Conservation (phyloP, 2,329 filamentous ascomycete species). For the Mycosphaerella sp. region DNA sequence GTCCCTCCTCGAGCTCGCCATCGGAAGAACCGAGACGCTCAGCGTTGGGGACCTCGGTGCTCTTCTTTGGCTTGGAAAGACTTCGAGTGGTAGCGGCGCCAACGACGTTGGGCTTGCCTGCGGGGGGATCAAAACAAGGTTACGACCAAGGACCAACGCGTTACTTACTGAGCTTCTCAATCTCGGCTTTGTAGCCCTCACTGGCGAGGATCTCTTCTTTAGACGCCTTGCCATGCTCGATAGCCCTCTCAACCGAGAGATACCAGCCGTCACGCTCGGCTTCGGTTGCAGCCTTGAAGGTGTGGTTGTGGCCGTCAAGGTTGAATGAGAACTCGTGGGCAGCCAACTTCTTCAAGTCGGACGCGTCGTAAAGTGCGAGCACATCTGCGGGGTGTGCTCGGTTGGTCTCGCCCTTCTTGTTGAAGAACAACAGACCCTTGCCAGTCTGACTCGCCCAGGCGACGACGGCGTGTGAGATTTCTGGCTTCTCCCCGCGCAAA, state of each 20-base stretch:
- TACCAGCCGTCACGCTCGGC: conserved; percentile 92
- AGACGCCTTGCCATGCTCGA: conserved; percentile 76
- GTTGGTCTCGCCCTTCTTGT: conserved; percentile 67
- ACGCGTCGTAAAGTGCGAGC: conserved; percentile 55
- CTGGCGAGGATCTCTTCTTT: conserved; percentile 66
- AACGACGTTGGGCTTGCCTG: conserved; percentile 33
- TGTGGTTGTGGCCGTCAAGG: conserved; percentile 81
- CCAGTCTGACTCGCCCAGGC: conserved; percentile 92
- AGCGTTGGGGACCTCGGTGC: conserved; percentile 40
- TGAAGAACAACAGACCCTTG: conserved; percentile 89
- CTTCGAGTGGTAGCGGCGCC: conserved; percentile 32
- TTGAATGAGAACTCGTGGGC: conserved; percentile 79
- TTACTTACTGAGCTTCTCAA: conserved; percentile 62
- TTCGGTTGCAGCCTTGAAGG: conserved; percentile 71
- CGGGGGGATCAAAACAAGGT: conserved; percentile 5
- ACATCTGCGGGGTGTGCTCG: conserved; percentile 75
- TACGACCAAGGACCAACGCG: conserved; percentile 29
- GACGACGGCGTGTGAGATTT: conserved; percentile 68
- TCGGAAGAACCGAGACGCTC: conserved; percentile 38
- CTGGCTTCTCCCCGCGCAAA: conserved; percentile 81
- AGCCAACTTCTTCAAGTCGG: conserved; percentile 70
- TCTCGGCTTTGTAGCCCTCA: conserved; percentile 80
- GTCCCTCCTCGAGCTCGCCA: conserved; percentile 39
- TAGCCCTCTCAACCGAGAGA: conserved; percentile 71
- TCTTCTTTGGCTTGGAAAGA: conserved; percentile 41